These are phyloP conservation scores for Pythium utonaiense DNA, from an alignment of 352 stramenopile genomes.

Conservation along the genomic window DNA sequence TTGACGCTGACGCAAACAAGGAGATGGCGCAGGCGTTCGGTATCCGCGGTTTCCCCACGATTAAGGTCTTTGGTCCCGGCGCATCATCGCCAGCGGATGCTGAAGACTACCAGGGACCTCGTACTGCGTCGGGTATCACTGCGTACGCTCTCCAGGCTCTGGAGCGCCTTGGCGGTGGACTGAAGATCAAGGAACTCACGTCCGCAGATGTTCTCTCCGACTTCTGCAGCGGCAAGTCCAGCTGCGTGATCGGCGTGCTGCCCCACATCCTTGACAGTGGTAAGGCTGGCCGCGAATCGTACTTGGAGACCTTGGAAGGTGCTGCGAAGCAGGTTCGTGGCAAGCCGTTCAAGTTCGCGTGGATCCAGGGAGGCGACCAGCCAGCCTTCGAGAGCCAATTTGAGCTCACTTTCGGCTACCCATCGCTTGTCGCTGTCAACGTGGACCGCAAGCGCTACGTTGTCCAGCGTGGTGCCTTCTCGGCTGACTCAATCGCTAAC, in stretches of 20 bases:
- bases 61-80: conserved; percentile 91
- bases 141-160: conserved; percentile 69
- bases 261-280: conserved; percentile 89
- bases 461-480: conserved; percentile 76
- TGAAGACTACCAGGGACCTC: conserved; percentile 85
- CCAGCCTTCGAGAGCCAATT: conserved; percentile 78
- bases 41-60: conserved; percentile 93
- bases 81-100: conserved; percentile 53
- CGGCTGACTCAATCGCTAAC: conserved; percentile 54
- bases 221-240: conserved; percentile 85
- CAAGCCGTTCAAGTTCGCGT: conserved; percentile 91
- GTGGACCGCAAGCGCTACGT: conserved; percentile 82
- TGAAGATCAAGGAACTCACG: conserved; percentile 81
- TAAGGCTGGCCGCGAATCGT: conserved; percentile 77
- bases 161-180: conserved; percentile 63
- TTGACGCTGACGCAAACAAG: conserved; percentile 93
- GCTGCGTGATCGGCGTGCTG: conserved; percentile 87
- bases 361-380: conserved; percentile 89
- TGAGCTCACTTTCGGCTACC: conserved; percentile 90
- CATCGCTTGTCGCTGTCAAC: conserved; percentile 87
- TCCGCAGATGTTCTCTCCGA: conserved; percentile 64
- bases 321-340: conserved; percentile 83
- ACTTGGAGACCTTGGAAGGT: conserved; percentile 78
- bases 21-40: conserved; percentile 82
- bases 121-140: conserved; percentile 81